Evolutionary conservation across 208 protist genomes (phyloP).

Genomic region (Kentomonas sorsogonicus): DNA sequence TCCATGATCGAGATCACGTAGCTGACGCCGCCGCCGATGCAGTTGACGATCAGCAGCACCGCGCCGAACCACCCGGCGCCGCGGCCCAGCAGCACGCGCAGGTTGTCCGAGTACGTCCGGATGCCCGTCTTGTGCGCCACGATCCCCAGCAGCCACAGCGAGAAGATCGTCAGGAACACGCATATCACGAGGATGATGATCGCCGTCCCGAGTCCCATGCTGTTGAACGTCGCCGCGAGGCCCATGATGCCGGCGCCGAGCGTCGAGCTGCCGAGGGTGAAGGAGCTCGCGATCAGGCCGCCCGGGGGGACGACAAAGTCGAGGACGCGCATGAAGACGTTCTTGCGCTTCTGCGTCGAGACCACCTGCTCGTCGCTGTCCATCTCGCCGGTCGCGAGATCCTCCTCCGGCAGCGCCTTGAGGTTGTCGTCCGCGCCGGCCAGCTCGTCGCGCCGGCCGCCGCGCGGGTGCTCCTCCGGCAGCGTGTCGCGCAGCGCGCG

Average conservation of each 20-base stretch:
- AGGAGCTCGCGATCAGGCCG: conserved; percentile 40
- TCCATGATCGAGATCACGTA: conserved; percentile 65
- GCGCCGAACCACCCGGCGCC: conserved; percentile 18
- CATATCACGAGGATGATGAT: conserved; percentile 42
- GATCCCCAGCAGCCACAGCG: conserved; percentile 46
- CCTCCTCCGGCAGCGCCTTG: no score
- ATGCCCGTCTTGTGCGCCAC: conserved; percentile 19
- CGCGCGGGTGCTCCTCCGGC: no score
- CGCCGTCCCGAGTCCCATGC: conserved; percentile 36
- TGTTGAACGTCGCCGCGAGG: conserved; percentile 53
- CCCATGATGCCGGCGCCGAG: conserved; percentile 65
- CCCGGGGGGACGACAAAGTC: conserved; percentile 25
- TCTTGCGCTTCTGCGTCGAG: not conserved
- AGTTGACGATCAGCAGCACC: conserved; percentile 31
- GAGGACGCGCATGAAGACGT: not conserved
- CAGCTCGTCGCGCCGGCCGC: no score
- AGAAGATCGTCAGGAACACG: conserved; percentile 47
- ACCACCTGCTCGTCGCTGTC: no score
- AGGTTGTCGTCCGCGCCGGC: no score
- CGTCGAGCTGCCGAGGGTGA: conserved; percentile 50
- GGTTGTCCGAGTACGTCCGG: conserved; percentile 41
- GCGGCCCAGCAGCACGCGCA: conserved; percentile 18
- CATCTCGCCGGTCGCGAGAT: no score
- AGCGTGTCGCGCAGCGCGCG: no score
- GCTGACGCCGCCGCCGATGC: conserved; percentile 50